phyloP scores from a whole-genome alignment of 2,329 filamentous ascomycete genomes.

The Xylariales sp. region DNA sequence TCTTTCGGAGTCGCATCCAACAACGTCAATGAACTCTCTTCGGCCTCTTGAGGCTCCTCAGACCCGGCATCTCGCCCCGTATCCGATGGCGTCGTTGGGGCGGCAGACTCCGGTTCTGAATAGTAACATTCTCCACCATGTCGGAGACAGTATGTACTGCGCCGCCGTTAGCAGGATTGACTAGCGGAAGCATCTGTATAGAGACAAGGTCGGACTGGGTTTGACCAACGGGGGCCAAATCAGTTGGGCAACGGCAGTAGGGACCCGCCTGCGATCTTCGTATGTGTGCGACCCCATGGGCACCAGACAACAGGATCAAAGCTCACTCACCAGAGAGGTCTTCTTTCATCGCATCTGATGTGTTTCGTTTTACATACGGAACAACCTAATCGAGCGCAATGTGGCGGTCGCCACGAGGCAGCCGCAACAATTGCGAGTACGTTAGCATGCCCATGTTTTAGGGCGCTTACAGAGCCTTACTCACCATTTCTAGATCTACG shows the following conservation, averaged over 20 bases:
- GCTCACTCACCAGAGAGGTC: conserved; percentile 40
- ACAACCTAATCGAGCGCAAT: conserved; percentile 27
- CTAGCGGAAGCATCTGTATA: neutral
- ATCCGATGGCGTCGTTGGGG: conserved; percentile 13
- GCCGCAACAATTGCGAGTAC: neutral
- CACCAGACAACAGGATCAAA: no score
- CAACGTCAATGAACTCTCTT: conserved; percentile 11
- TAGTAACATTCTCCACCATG: conserved; percentile 38
- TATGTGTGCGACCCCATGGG: neutral
- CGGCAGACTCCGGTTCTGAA: conserved; percentile 19
- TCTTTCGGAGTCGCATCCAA: conserved; percentile 21
- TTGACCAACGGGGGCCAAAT: neutral
- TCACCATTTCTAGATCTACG: conserved; percentile 27
- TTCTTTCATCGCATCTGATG: conserved; percentile 41
- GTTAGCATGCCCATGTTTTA: conserved; percentile 3
- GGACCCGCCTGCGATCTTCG: neutral
- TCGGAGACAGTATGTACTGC: conserved; percentile 40
- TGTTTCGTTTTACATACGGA: conserved; percentile 35
- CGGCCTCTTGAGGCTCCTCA: conserved; percentile 19
- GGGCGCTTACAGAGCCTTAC: no score
- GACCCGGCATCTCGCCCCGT: conserved; percentile 12
- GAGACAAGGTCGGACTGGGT: neutral
- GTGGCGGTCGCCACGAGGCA: no score
- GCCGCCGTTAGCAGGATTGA: conserved; percentile 11
- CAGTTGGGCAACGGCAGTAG: neutral